Evolutionary conservation across 805 yeast genomes (phyloP), one percentile per base, ranked within the genome.

Genomic region (Maudiozyma pseudohumilis): DNA sequence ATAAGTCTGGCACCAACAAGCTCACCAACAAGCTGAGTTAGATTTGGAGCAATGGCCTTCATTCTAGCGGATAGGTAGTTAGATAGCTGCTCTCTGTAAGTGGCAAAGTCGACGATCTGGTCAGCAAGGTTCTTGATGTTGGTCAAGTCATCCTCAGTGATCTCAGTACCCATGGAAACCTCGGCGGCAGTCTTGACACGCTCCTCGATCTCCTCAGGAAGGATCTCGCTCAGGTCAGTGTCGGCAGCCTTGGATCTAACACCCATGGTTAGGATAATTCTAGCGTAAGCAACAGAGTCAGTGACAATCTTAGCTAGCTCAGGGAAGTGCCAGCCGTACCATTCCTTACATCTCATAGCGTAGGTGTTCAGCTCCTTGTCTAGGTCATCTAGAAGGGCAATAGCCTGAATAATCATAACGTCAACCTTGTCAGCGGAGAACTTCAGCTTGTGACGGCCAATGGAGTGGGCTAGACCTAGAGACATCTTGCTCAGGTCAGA

Each of bases 241-340:
- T 80, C 89, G 34, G 85, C 67, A 51, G 95, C 95, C 56, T 84
- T 86, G 39, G 95, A 72, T 70, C 98, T 78, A 52, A 84, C 68
- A 51, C 97, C 97, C 96, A 92, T 87, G 52, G 80, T 72, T 65
- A 87, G 74, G 59, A 92, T 84, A 52, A 87, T 83, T 70, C 94
- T 81, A 44, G 97, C 97, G 64, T 78, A 89, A 33, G 96, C 96
- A 53, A 85, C 89, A 49, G 95, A 88, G 67, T 89, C 98, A 50
- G 81, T 78, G 53, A 92, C 83, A 63, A 89, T 86, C 74, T 92
- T 92, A 55, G 96, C 96, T 77, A 92, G 77, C 66, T 92, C 98
- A 28, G 98, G 98, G 80, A 92, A 92, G 66, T 92, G 98, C 98
- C 98, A 92, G 49, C 98, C 98, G 68, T 92, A 92, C 98, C 98